Conservation (phyloP, 352 stramenopile genomes). For the Pythium plurisporium region DNA sequence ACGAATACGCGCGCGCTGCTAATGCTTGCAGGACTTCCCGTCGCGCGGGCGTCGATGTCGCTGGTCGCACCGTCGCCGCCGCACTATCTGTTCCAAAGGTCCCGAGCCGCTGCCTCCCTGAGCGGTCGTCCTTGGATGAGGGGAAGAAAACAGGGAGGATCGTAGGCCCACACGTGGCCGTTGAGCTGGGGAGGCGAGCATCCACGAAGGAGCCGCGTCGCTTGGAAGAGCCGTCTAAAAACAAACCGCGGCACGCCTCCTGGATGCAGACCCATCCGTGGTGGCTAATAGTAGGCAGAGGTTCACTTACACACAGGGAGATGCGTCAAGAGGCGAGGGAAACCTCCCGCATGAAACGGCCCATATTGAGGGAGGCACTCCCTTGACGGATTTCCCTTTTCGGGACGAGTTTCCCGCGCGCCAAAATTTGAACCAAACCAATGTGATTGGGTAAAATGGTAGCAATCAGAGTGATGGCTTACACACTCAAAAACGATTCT, state of each 20-base stretch:
- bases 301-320: no score
- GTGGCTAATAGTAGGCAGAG: no score
- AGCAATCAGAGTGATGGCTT: not conserved
- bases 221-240: no score
- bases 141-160: no score
- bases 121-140: no score
- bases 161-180: no score
- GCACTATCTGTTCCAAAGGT: not conserved
- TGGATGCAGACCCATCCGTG: no score
- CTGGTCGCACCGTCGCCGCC: not conserved
- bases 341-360: not conserved
- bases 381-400: not conserved
- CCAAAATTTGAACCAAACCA: not conserved
- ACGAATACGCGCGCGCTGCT: conserved; percentile 16
- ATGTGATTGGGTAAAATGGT: not conserved
- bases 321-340: no score
- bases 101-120: not conserved
- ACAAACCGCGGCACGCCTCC: no score
- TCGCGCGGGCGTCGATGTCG: not conserved
- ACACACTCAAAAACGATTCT: not conserved
- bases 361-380: not conserved
- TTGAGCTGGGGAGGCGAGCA: no score
- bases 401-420: not conserved
- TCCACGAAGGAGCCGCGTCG: no score
- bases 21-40: conserved; percentile 7